Evolutionary conservation across 176 grass and related monocot genomes (phyloP).

Genomic region (Ensete ventricosum): DNA sequence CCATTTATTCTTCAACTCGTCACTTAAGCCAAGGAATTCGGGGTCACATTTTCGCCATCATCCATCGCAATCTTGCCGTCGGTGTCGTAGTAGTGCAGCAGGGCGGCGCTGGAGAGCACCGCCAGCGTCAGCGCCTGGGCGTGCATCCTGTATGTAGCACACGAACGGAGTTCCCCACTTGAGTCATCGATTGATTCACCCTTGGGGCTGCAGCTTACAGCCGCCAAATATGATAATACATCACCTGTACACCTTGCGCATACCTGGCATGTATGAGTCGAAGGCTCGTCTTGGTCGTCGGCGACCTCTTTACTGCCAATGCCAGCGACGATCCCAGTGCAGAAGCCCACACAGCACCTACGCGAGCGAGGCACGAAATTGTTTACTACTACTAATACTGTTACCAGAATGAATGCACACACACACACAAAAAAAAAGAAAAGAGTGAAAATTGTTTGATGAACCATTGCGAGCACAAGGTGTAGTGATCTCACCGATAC

Average conservation of each 20-base stretch:
- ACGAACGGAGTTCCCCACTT: too few species aligned
- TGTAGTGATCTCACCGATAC: not conserved
- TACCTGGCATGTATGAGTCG: constrained; percentile 71
- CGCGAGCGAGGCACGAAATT: too few species aligned
- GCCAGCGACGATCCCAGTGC: constrained; percentile 53
- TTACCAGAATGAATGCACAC: too few species aligned
- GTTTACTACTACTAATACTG: too few species aligned
- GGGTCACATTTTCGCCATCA: not conserved
- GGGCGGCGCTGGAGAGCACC: constrained; percentile 49
- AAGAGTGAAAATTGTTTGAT: too few species aligned
- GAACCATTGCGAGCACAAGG: too few species aligned
- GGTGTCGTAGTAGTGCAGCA: constrained; percentile 35
- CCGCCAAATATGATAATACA: too few species aligned
- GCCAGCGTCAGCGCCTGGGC: constrained; percentile 62
- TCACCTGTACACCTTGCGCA: too few species aligned
- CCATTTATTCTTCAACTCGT: too few species aligned
- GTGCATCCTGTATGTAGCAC: constrained; percentile 41
- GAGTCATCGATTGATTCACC: too few species aligned
- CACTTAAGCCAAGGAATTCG: not conserved
- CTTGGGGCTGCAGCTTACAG: too few species aligned
- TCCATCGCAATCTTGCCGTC: not conserved
- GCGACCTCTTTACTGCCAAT: constrained; percentile 26
- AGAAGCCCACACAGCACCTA: constrained; percentile 49
- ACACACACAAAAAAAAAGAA: too few species aligned
- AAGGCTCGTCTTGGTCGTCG: constrained; percentile 35